Evolutionary conservation across 164 flowering plant genomes (phyloP).

Genomic region (Nelumbo lutea): DNA sequence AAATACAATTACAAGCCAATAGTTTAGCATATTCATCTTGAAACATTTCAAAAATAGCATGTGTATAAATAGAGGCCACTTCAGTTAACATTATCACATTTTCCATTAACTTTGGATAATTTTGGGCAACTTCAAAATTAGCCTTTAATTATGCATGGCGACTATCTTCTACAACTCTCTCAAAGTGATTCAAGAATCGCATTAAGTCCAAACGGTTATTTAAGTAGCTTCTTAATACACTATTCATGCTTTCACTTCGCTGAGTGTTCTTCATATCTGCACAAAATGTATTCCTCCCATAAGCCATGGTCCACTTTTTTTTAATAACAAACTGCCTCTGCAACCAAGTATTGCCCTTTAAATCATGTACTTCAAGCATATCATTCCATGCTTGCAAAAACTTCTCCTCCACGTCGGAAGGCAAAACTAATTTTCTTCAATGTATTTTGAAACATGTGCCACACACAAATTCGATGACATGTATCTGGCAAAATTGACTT

Average conservation of each 20-base stretch:
- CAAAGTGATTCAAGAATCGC: neutral
- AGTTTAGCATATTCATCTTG: neutral
- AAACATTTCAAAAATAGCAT: conserved; percentile 3
- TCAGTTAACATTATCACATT: neutral
- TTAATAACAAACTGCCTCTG: too few species aligned
- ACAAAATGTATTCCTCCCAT: too few species aligned
- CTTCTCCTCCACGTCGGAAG: too few species aligned
- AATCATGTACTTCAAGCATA: too few species aligned
- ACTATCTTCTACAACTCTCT: neutral
- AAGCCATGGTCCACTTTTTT: too few species aligned
- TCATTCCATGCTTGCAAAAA: too few species aligned
- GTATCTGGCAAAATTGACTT: too few species aligned
- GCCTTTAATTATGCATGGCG: neutral
- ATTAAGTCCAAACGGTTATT: neutral
- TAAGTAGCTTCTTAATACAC: conserved; percentile 5
- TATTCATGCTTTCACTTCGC: conserved; percentile 4
- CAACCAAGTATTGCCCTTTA: too few species aligned
- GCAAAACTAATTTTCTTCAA: too few species aligned
- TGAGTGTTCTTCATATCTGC: neutral
- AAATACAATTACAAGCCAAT: neutral
- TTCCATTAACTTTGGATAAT: neutral
- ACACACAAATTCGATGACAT: too few species aligned
- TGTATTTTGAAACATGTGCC: too few species aligned
- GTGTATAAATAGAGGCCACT: conserved; percentile 1
- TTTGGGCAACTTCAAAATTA: conserved; percentile 2